phyloP scores from a whole-genome alignment of 116 monocot species.

The Posidonia oceanica region DNA sequence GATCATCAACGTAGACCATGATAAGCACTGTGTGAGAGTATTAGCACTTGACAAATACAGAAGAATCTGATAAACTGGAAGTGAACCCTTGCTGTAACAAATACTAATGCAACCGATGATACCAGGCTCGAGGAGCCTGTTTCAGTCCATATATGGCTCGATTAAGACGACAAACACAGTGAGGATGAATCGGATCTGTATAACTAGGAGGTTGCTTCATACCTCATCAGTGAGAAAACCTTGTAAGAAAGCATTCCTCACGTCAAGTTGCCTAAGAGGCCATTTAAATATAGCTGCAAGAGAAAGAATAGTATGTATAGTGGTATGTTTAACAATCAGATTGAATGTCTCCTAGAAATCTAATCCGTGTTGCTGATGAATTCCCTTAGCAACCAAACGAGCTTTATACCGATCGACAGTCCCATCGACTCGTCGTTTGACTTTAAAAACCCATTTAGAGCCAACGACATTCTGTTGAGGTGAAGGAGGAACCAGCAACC shows the following conservation, averaged over 20 bases:
- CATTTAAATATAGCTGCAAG: no score
- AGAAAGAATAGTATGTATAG: no score
- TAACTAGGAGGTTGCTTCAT: no score
- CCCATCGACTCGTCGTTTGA: not conserved
- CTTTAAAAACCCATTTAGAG: not conserved
- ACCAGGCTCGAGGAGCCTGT: no score
- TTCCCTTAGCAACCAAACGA: not conserved
- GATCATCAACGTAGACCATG: no score
- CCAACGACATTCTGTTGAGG: not conserved
- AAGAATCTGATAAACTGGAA: not conserved
- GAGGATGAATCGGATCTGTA: not conserved
- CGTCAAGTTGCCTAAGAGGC: no score
- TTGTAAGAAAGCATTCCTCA: no score
- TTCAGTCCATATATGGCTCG: no score
- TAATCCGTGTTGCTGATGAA: not conserved
- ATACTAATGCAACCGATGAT: not conserved
- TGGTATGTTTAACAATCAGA: not conserved
- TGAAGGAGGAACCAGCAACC: conserved; percentile 3
- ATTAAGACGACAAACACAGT: no score
- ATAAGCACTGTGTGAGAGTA: no score
- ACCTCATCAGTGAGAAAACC: no score
- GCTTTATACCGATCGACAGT: not conserved
- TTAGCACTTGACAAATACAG: no score
- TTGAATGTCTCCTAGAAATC: not conserved
- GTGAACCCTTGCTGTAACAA: not conserved